phyloP scores from a whole-genome alignment of 805 yeast genomes.

The Starmerella vitae region DNA sequence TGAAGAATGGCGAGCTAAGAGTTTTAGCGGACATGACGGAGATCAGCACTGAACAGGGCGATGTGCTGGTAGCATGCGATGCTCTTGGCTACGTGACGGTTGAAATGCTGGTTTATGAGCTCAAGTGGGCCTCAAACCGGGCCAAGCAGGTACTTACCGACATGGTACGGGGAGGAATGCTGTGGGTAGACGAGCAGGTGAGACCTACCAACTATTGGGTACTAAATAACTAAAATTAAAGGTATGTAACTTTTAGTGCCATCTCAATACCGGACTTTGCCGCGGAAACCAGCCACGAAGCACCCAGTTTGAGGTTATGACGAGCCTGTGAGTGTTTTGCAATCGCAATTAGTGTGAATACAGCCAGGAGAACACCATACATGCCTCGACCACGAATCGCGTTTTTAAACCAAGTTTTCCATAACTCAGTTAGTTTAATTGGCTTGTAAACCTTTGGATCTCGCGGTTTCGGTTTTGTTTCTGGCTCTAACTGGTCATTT shows the following conservation, averaged over 20 bases:
- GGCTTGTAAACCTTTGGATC: not conserved
- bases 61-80: constrained; percentile 61
- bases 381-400: constrained; percentile 15
- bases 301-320: not conserved
- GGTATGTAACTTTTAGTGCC: constrained; percentile 17
- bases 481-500: not conserved
- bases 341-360: constrained; percentile 7
- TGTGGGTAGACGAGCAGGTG: constrained; percentile 61
- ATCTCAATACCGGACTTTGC: constrained; percentile 7
- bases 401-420: constrained; percentile 11
- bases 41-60: constrained; percentile 52
- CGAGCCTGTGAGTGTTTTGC: constrained; percentile 7
- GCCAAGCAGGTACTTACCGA: constrained; percentile 54
- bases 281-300: constrained; percentile 13
- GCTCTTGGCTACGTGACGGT: constrained; percentile 62
- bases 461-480: not conserved
- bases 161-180: constrained; percentile 65
- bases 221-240: constrained; percentile 20
- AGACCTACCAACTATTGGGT: constrained; percentile 29
- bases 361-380: constrained; percentile 7
- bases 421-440: constrained; percentile 3
- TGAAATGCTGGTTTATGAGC: constrained; percentile 54
- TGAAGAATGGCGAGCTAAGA: constrained; percentile 43
- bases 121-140: constrained; percentile 56
- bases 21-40: constrained; percentile 52